A percentile compares a stretch with the other conserved stretches of the same genome.
Conservation (phyloP, 2,329 filamentous ascomycete species). For the Chalara sp. region DNA sequence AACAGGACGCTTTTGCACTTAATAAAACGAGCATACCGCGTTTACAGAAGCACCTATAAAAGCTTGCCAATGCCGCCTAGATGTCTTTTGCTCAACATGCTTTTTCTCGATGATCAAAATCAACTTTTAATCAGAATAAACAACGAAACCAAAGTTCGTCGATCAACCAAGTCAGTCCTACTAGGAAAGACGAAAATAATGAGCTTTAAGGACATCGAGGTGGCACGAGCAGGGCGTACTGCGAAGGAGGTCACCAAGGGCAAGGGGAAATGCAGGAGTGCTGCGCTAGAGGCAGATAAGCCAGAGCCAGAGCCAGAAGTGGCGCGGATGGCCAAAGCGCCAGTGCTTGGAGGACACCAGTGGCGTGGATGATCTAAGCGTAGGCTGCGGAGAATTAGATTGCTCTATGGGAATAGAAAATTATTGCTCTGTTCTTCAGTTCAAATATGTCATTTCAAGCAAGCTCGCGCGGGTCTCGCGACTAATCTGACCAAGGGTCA, state of each 20-base stretch:
- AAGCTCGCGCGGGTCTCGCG: no score
- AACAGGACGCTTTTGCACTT: slow-evolving; percentile 11
- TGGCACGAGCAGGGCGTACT: no score
- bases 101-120: background rate
- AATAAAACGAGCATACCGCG: background rate
- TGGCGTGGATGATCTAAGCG: background rate
- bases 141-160: background rate
- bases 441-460: no score
- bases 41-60: background rate
- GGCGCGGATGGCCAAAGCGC: background rate
- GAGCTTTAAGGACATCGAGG: slow-evolving; percentile 18
- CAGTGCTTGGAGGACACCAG: no score
- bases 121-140: background rate
- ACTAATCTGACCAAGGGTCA: background rate
- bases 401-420: no score
- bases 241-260: no score
- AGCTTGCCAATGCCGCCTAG: background rate
- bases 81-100: background rate
- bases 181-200: slow-evolving; percentile 9
- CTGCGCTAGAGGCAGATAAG: slow-evolving; percentile 10
- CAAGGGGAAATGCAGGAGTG: background rate
- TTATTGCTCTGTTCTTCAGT: no score
- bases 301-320: background rate
- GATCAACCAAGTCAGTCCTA: slow-evolving; percentile 2
- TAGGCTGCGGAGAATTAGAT: no score